Evolutionary conservation across 2,329 filamentous ascomycete species (phyloP).

Genomic region (Hawksworthiomyces lignivorus): DNA sequence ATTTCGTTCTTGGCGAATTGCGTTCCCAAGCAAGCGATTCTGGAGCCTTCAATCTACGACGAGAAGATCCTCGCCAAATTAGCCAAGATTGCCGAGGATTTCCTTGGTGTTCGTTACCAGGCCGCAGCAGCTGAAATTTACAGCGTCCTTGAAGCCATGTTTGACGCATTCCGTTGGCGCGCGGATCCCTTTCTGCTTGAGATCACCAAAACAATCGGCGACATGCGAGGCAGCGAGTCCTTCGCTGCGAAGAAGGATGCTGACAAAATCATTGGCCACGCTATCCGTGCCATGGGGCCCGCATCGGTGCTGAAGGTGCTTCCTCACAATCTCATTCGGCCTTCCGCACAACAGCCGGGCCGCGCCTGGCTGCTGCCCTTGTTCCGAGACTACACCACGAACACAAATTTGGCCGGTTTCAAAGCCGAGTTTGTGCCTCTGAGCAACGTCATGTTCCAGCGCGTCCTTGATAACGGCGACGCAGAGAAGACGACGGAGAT

Average conservation of each 20-base stretch:
- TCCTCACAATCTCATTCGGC: slow-evolving; percentile 76
- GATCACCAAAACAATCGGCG: slow-evolving; percentile 72
- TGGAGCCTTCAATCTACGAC: slow-evolving; percentile 86
- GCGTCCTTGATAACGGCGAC: slow-evolving; percentile 71
- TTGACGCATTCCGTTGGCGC: slow-evolving; percentile 79
- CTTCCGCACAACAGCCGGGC: slow-evolving; percentile 69
- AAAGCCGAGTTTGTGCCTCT: slow-evolving; percentile 77
- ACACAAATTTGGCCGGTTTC: slow-evolving; percentile 83
- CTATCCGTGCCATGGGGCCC: slow-evolving; percentile 83
- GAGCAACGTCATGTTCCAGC: slow-evolving; percentile 84
- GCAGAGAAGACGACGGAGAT: slow-evolving; percentile 89
- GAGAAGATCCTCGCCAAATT: slow-evolving; percentile 83
- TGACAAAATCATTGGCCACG: slow-evolving; percentile 80
- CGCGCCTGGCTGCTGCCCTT: slow-evolving; percentile 93
- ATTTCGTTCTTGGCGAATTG: slow-evolving; percentile 91
- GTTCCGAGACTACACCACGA: slow-evolving; percentile 80
- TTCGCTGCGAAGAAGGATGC: slow-evolving; percentile 94
- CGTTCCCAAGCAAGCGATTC: slow-evolving; percentile 70
- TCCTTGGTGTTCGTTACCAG: slow-evolving; percentile 87
- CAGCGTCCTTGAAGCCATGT: slow-evolving; percentile 77
- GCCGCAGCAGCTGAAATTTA: slow-evolving; percentile 93
- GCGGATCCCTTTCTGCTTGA: slow-evolving; percentile 70
- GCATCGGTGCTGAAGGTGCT: slow-evolving; percentile 74
- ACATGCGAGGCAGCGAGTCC: slow-evolving; percentile 77
- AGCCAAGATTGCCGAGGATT: slow-evolving; percentile 60